Conservation (phyloP, 768 basidiomycete species). For the Russula lepida region DNA sequence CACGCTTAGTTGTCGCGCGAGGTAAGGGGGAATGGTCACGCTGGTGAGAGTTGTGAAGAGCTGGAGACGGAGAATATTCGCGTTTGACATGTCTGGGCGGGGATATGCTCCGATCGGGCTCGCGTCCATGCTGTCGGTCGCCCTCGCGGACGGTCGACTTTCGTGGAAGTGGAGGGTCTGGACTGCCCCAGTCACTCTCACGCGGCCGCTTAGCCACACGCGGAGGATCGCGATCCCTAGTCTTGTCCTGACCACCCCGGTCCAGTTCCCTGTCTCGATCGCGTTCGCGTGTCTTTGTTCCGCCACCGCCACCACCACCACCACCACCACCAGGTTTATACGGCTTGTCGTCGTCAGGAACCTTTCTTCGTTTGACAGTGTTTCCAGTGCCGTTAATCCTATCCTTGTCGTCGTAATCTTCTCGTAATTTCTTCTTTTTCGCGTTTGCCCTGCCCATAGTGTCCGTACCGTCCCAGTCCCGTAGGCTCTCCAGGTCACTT, state of each 20-base stretch:
- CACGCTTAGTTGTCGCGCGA: slow-evolving; percentile 9
- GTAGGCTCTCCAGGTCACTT: slow-evolving; percentile 18
- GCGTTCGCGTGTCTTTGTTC: slow-evolving; percentile 17
- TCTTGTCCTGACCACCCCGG: slow-evolving; percentile 13
- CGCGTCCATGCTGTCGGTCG: slow-evolving; percentile 16
- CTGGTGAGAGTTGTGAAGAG: slow-evolving; percentile 15
- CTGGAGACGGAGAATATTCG: slow-evolving; percentile 24
- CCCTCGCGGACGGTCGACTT: slow-evolving; percentile 6
- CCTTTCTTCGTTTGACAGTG: slow-evolving; percentile 18
- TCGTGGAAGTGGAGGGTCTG: background rate
- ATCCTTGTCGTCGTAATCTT: slow-evolving; percentile 24
- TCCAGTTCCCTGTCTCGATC: slow-evolving; percentile 18
- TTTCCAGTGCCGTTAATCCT: background rate
- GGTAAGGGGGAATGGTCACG: slow-evolving; percentile 14
- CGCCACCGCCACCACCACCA: slow-evolving; percentile 3
- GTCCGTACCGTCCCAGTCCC: slow-evolving; percentile 21
- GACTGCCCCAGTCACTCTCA: slow-evolving; percentile 30
- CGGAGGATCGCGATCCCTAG: slow-evolving; percentile 9
- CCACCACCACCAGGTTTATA: slow-evolving; percentile 14
- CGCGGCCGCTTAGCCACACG: slow-evolving; percentile 36
- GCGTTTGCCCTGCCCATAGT: slow-evolving; percentile 2
- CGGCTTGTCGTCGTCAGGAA: slow-evolving; percentile 16
- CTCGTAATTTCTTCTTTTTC: slow-evolving; percentile 25
- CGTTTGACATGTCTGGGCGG: slow-evolving; percentile 11
- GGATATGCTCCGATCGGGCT: slow-evolving; percentile 10